Base-by-base conservation (phyloP, 176 grass and related monocot species). In the Alopecurus myosuroides region DNA sequence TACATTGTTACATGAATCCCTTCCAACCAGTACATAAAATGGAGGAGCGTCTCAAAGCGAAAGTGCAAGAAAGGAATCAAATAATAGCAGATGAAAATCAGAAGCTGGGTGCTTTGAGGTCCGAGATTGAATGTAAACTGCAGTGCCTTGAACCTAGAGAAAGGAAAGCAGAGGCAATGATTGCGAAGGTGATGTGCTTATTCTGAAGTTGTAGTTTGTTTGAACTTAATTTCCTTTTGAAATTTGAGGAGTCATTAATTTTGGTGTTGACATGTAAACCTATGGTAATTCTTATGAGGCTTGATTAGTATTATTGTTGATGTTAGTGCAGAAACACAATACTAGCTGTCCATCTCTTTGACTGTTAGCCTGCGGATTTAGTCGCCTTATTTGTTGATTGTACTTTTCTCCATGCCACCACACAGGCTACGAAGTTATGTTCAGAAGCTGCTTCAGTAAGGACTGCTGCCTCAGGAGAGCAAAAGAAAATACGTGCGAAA, bases 111-210 rank as follows among this genome's bases (percentile, higher is more conserved):
- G 12, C 69, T 72, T 26, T 94, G 36, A 88, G 74, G 69, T 84
- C 90, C 15, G 90, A 95, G 88, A 79, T 77, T 67, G 90, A 94
- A 81, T 65, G 48, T 56, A 91, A 93, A 73, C 36, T 85, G n/a
- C 88, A 95, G 33, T 75, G 37, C 60, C 71, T 93, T 60, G 76
- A 85, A 69, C 79, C 86, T 29, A 88, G 80, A 31, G 72, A 95
- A 83, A 90, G 9, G 40, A 88, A 93, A 78, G 61, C 73, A 6
- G 83, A 90, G 73, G 76, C 39, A 60, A 88, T 29, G 22, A 35
- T 93, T 78, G 31, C 52, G 31, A 88, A 91, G 95, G 92, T 98
- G 56, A 52, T 12, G 13, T 63, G 77, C 41, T 55, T 60, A 40
- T 71, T 75, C 55, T 44, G 56, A 77, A 74, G 23, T 17, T 49